Conservation (phyloP, 495 filamentous ascomycete species). For the Lophiostoma macrostomum region DNA sequence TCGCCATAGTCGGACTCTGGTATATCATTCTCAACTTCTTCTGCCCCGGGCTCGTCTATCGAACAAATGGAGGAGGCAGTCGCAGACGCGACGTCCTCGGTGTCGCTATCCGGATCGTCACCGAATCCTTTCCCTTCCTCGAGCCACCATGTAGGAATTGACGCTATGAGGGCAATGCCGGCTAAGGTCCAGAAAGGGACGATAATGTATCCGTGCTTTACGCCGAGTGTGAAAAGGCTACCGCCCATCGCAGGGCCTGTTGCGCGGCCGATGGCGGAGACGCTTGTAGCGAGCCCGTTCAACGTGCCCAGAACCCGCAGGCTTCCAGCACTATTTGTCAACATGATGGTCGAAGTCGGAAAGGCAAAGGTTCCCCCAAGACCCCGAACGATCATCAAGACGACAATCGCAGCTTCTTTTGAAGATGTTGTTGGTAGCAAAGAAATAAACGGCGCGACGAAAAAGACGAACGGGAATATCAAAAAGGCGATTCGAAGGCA, state of each 20-base stretch:
- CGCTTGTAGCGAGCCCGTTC: slow-evolving; percentile 81
- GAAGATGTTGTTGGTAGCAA: slow-evolving; percentile 49
- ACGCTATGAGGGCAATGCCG: slow-evolving; percentile 56
- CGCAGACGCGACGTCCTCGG: slow-evolving; percentile 28
- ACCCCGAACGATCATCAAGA: slow-evolving; percentile 65
- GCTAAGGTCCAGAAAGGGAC: slow-evolving; percentile 76
- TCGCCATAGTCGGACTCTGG: slow-evolving; percentile 33
- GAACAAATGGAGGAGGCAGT: neutral
- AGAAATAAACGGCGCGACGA: slow-evolving; percentile 69
- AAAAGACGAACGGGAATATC: slow-evolving; percentile 68
- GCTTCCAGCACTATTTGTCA: slow-evolving; percentile 80
- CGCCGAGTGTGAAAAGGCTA: slow-evolving; percentile 54
- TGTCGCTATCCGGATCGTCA: slow-evolving; percentile 45
- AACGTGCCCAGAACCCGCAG: slow-evolving; percentile 78
- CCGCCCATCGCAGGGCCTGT: slow-evolving; percentile 62
- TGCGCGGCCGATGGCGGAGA: slow-evolving; percentile 74
- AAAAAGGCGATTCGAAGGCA: slow-evolving; percentile 61
- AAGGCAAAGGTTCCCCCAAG: slow-evolving; percentile 75
- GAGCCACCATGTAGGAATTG: slow-evolving; percentile 66
- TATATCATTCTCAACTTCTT: slow-evolving; percentile 13
- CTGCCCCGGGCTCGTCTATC: slow-evolving; percentile 1
- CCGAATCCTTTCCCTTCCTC: slow-evolving; percentile 72
- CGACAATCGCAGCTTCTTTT: slow-evolving; percentile 44
- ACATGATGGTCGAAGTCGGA: slow-evolving; percentile 80
- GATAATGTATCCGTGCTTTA: slow-evolving; percentile 67